Conservation (phyloP, 2,329 filamentous ascomycete species). For the Diaporthe sp. region DNA sequence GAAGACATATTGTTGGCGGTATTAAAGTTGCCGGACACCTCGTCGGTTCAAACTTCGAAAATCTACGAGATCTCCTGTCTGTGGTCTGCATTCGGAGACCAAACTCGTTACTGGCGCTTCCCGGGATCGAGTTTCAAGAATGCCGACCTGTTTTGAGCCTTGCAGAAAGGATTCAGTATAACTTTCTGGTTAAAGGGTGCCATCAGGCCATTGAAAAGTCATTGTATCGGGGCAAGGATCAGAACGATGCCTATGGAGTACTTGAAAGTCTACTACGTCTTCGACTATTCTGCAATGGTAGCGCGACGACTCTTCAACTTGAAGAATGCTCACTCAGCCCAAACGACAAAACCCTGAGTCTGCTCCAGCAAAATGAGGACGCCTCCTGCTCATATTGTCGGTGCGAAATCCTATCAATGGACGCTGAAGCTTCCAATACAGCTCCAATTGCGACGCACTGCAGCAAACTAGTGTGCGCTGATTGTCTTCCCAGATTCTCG, state of each 20-base stretch:
- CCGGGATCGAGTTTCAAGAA: neutral
- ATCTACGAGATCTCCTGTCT: neutral
- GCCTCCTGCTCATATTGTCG: neutral
- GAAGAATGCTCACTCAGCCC: neutral
- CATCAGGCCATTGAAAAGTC: neutral
- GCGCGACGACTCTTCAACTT: neutral
- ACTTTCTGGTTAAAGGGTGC: neutral
- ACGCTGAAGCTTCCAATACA: neutral
- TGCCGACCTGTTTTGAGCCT: neutral
- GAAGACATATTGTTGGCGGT: constrained; percentile 14
- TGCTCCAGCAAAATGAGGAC: constrained; percentile 10
- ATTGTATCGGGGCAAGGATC: neutral
- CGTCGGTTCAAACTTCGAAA: neutral
- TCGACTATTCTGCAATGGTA: constrained; percentile 21
- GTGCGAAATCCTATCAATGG: neutral
- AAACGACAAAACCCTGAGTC: neutral
- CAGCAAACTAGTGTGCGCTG: neutral
- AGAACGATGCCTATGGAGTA: neutral
- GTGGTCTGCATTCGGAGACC: constrained; percentile 10
- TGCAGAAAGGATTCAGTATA: neutral
- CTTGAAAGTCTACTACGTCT: constrained; percentile 12
- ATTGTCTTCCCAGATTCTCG: neutral
- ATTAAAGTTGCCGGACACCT: neutral
- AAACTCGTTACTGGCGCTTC: neutral
- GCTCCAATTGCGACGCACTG: neutral